phyloP scores from a whole-genome alignment of 208 protist species.

The Leishmania tropica region DNA sequence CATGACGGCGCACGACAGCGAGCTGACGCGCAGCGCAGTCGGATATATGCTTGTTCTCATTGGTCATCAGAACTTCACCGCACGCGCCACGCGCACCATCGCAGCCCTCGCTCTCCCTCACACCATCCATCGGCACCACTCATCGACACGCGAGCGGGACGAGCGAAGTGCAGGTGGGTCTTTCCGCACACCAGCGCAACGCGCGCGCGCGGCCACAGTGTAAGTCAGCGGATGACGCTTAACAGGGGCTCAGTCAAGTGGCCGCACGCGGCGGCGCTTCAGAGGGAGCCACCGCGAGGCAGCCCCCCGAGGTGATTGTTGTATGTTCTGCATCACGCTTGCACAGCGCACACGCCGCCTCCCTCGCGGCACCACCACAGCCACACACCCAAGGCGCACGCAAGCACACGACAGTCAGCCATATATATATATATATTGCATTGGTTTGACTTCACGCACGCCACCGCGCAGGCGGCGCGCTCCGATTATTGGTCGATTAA shows the following conservation, averaged over 20 bases:
- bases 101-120: too few relatives aligned
- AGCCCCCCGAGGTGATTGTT: constrained; percentile 31
- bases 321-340: constrained; percentile 40
- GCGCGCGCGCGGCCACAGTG: too few relatives aligned
- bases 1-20: constrained; percentile 23
- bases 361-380: background rate
- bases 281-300: constrained; percentile 25
- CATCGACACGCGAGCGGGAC: too few relatives aligned
- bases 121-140: too few relatives aligned
- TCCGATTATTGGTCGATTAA: constrained; percentile 21
- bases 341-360: constrained; percentile 14
- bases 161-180: too few relatives aligned
- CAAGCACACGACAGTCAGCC: constrained; percentile 1
- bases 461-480: constrained; percentile 5
- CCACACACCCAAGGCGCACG: background rate
- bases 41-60: constrained; percentile 71
- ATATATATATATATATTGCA: constrained; percentile 1
- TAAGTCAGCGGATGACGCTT: too few relatives aligned
- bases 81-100: too few relatives aligned
- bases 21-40: constrained; percentile 21
- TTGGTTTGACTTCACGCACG: constrained; percentile 17
- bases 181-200: too few relatives aligned
- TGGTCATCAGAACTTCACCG: constrained; percentile 58
- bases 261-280: constrained; percentile 20
- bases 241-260: constrained; percentile 35